Evolutionary conservation across 164 flowering plant genomes (phyloP).

Genomic region (Euptelea pleiosperma): DNA sequence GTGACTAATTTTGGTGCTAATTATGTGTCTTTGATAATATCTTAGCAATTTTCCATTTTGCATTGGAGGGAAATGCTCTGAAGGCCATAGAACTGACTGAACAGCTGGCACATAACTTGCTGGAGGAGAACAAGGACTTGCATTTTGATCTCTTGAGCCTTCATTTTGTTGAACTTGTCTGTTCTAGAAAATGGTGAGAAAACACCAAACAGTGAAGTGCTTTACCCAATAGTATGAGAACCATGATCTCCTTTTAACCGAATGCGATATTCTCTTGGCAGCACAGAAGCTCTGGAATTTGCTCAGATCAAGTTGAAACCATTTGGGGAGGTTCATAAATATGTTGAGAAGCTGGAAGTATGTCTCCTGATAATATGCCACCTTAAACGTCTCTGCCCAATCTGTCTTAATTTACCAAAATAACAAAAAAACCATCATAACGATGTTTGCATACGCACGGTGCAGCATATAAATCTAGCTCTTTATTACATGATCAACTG

Average conservation of each 20-base stretch:
- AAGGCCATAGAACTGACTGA: conserved; percentile 88
- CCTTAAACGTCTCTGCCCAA: neutral
- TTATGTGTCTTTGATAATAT: neutral
- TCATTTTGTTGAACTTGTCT: conserved; percentile 88
- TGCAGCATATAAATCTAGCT: neutral
- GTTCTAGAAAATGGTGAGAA: conserved; percentile 72
- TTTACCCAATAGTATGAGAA: neutral
- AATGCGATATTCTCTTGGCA: conserved; percentile 40
- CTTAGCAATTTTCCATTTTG: conserved; percentile 66
- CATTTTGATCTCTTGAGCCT: conserved; percentile 94
- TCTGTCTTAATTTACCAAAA: neutral
- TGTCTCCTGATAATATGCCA: conserved; percentile 11
- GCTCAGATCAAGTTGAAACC: conserved; percentile 75
- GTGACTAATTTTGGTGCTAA: neutral
- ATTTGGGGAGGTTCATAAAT: conserved; percentile 75
- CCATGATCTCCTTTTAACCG: neutral
- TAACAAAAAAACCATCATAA: neutral
- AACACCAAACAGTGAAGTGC: neutral
- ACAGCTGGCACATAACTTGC: conserved; percentile 58
- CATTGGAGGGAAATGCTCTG: conserved; percentile 76
- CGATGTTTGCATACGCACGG: neutral
- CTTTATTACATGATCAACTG: neutral
- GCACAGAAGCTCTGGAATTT: conserved; percentile 92
- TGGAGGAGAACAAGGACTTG: conserved; percentile 79
- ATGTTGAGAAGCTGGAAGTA: conserved; percentile 84